A percentile compares a stretch with the other conserved stretches of the same genome.
phyloP scores from a whole-genome alignment of 2,329 filamentous ascomycete species.

The Tothia fuscella region DNA sequence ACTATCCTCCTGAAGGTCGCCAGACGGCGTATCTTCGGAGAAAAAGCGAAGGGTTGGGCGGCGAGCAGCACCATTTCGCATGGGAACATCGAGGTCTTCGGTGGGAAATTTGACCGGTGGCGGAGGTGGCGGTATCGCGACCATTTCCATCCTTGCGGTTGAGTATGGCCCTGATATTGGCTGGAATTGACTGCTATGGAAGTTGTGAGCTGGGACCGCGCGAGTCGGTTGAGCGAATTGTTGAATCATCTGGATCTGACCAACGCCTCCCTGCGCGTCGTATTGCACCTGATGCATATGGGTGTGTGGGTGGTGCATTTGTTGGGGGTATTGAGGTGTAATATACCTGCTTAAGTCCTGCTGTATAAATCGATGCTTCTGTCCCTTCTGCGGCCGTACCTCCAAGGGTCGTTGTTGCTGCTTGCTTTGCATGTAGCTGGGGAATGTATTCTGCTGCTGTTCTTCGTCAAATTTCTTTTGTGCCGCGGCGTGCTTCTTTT shows the following conservation, averaged over 20 bases:
- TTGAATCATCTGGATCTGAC: constrained; percentile 4
- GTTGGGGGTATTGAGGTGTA: constrained; percentile 5
- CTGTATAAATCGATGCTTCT: constrained; percentile 10
- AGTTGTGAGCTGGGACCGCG: constrained; percentile 5
- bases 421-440: constrained; percentile 38
- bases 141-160: background rate
- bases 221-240: background rate
- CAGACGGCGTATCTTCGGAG: constrained; percentile 44
- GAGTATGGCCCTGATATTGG: background rate
- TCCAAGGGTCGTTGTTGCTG: constrained; percentile 41
- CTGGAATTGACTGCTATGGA: constrained; percentile 3
- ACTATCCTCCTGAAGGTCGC: constrained; percentile 26
- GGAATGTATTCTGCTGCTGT: constrained; percentile 30
- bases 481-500: constrained; percentile 51
- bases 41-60: constrained; percentile 71
- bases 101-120: constrained; percentile 89
- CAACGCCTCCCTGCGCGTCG: background rate
- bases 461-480: constrained; percentile 39
- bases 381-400: constrained; percentile 46
- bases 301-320: constrained; percentile 3
- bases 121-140: constrained; percentile 45
- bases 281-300: constrained; percentile 1
- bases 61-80: constrained; percentile 47
- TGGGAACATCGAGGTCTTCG: constrained; percentile 76
- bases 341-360: constrained; percentile 8